A percentile compares a stretch with the other conserved stretches of the same genome.
These are phyloP conservation scores for Endotrypanum monterogeii DNA, from an alignment of 208 protist species.

Conservation along the genomic window DNA sequence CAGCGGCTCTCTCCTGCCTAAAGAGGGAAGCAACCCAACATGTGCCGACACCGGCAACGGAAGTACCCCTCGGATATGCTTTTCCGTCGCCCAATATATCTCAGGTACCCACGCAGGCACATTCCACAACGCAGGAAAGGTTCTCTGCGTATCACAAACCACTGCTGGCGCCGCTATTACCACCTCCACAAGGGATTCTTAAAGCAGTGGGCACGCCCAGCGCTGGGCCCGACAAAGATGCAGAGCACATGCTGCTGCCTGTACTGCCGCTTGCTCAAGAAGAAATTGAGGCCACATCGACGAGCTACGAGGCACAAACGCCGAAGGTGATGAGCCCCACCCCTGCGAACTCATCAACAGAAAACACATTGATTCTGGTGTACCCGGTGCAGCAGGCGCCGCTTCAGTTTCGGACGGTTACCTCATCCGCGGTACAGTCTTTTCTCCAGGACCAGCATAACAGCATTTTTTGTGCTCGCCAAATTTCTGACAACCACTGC, in stretches of 20 bases:
- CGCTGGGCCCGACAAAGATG: background rate
- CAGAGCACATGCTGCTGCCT: background rate
- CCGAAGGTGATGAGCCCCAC: background rate
- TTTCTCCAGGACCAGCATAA: background rate
- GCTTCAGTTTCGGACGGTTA: background rate
- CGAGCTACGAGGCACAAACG: background rate
- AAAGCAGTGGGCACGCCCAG: background rate
- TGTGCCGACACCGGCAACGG: background rate
- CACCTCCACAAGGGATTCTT: background rate
- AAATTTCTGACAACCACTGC: background rate
- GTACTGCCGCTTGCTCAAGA: constrained; percentile 12
- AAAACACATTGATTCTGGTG: background rate
- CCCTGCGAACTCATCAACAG: background rate
- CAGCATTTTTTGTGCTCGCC: background rate
- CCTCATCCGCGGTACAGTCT: background rate
- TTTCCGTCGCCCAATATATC: background rate
- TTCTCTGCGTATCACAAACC: background rate
- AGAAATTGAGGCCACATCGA: background rate
- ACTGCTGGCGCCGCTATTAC: background rate
- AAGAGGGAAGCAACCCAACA: background rate
- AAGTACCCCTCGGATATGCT: background rate
- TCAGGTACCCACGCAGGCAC: background rate
- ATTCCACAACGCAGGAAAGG: background rate
- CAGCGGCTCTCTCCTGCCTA: background rate
- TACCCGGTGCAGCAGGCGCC: background rate